These are phyloP conservation scores for Ceratocystis cacaofunesta DNA, from an alignment of 2,329 filamentous ascomycete genomes.

Conservation along the genomic window DNA sequence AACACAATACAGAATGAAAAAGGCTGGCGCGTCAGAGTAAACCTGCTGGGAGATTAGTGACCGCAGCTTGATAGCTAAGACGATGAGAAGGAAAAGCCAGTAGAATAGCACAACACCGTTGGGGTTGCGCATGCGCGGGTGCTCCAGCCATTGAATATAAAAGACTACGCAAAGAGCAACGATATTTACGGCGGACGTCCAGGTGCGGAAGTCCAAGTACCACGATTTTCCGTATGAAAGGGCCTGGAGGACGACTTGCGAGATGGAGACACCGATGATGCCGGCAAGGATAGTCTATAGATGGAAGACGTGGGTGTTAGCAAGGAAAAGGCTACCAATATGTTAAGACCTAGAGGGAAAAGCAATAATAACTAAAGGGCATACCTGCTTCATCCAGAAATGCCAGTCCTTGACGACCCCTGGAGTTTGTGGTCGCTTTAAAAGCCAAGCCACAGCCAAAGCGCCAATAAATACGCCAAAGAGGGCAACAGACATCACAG, in stretches of 20 bases:
- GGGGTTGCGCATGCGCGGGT: conserved; percentile 65
- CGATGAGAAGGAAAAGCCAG: conserved; percentile 75
- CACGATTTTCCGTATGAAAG: conserved; percentile 53
- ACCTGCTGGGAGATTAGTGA: conserved; percentile 68
- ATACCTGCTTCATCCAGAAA: conserved; percentile 83
- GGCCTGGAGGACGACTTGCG: conserved; percentile 65
- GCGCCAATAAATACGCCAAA: conserved; percentile 69
- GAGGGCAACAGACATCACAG: conserved; percentile 61
- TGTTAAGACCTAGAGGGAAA: not conserved
- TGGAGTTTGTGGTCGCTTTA: conserved; percentile 50
- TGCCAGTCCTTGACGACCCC: conserved; percentile 72
- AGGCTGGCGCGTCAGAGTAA: conserved; percentile 50
- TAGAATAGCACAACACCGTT: conserved; percentile 84
- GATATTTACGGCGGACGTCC: conserved; percentile 59
- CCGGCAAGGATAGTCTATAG: conserved; percentile 44
- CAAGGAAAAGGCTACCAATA: not conserved
- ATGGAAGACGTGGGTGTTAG: not conserved
- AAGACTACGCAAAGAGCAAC: conserved; percentile 61
- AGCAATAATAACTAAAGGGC: conserved; percentile 19
- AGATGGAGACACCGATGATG: conserved; percentile 51
- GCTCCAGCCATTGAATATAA: conserved; percentile 71
- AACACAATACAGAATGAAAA: conserved; percentile 62
- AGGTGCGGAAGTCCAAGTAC: conserved; percentile 72
- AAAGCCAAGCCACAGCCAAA: conserved; percentile 64
- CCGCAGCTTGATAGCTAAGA: conserved; percentile 67